Conservation (phyloP, 352 stramenopile genomes). For the Globisporangium viniferum region DNA sequence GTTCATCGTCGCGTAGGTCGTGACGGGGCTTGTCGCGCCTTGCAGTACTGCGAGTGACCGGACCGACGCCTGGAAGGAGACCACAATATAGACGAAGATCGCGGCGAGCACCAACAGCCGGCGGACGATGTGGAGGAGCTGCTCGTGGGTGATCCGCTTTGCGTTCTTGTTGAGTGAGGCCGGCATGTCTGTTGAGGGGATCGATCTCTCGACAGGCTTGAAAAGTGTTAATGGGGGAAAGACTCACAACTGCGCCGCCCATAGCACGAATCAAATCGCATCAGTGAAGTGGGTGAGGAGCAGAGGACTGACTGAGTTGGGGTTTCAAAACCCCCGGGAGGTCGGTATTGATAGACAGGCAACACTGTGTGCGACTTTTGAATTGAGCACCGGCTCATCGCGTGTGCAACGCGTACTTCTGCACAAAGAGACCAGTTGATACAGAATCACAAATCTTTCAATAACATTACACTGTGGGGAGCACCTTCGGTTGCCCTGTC, state of each 20-base stretch:
- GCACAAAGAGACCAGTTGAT: not conserved
- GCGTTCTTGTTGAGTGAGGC: not conserved
- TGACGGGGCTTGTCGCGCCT: not conserved
- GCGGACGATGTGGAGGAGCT: constrained; percentile 1
- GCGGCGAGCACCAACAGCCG: constrained; percentile 1
- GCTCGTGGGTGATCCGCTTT: not conserved
- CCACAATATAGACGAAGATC: constrained; percentile 7
- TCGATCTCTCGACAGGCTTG: not conserved
- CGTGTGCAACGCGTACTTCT: not conserved
- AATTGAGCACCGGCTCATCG: not conserved
- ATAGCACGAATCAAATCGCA: too few relatives aligned
- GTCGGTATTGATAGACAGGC: not conserved
- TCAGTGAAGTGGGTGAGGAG: too few relatives aligned
- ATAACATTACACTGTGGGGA: not conserved
- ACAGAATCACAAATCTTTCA: not conserved
- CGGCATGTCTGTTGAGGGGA: not conserved
- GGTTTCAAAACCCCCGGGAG: too few relatives aligned
- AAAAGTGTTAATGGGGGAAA: too few relatives aligned
- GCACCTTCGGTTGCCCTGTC: not conserved
- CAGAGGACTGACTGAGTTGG: not conserved
- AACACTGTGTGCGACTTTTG: not conserved
- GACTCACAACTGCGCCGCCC: too few relatives aligned
- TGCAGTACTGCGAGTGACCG: not conserved
- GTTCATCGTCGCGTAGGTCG: not conserved
- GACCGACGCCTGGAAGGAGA: constrained; percentile 3